Evolutionary conservation across 108 stramenopile species (phyloP).

Genomic region (Nitzschia sp.): DNA sequence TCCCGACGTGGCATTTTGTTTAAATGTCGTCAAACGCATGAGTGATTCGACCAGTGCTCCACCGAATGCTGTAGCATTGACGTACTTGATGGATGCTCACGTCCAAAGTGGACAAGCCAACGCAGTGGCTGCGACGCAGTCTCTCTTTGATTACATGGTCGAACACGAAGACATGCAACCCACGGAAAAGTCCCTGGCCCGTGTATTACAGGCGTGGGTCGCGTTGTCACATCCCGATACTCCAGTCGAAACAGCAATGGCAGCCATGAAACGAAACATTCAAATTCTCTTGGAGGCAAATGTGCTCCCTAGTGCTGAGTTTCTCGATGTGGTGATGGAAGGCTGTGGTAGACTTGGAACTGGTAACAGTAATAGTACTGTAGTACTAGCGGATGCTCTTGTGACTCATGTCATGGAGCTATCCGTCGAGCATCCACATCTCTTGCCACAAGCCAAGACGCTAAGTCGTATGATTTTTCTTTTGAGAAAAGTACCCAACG

Average conservation of each 20-base stretch:
- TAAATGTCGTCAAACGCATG: slow-evolving; percentile 9
- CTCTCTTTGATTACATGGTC: slow-evolving; percentile 19
- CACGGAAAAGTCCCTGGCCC: slow-evolving; percentile 11
- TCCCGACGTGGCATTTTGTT: slow-evolving; percentile 4
- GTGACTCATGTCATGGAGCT: background rate
- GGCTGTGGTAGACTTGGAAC: background rate
- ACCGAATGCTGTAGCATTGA: slow-evolving; percentile 11
- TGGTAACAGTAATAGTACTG: background rate
- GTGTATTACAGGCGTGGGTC: slow-evolving; percentile 10
- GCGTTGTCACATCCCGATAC: background rate
- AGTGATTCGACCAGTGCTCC: background rate
- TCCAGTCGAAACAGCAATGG: background rate
- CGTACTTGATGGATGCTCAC: slow-evolving; percentile 23
- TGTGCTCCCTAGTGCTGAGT: background rate
- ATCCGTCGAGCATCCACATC: background rate
- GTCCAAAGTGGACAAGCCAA: background rate
- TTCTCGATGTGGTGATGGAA: slow-evolving; percentile 10
- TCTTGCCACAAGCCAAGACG: slow-evolving; percentile 3
- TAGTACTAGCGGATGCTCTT: slow-evolving; percentile 11
- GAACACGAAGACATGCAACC: slow-evolving; percentile 3
- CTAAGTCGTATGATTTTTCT: slow-evolving; percentile 1
- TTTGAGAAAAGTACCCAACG: background rate
- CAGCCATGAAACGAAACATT: slow-evolving; percentile 7
- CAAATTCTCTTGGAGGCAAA: background rate
- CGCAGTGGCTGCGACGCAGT: background rate